Base-by-base conservation (phyloP, 2,329 filamentous ascomycete genomes). In the Biscogniauxia sp. region DNA sequence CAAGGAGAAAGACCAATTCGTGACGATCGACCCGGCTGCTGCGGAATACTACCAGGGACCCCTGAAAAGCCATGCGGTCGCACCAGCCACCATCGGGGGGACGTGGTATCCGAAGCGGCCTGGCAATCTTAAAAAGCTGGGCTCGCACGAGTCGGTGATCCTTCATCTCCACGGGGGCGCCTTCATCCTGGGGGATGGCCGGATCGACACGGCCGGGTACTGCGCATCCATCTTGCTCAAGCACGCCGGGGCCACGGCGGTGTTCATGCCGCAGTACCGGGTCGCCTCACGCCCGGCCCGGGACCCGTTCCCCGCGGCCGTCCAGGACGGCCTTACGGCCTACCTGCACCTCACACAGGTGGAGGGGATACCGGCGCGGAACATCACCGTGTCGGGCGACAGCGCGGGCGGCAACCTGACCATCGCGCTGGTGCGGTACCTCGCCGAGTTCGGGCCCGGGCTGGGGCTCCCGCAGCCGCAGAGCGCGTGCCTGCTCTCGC, bases 201-300 rank as follows among this genome's bases (percentile, higher is more conserved):
- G 71, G 2, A 60, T 7, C 1, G 58, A 23, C 1, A 13, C 45
- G 1, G 50, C 54, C 8, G 64, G 61, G 6, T 61, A 59, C 51
- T 28, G 61, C 13, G 60, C 59, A 7, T 53, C 64, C 54, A 75
- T 69, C 0, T 61, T 81, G 0, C 63, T 78, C 23, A 69, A 74
- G 37, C 68, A 78, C 59, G 72, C 73, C 0, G 70, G 70, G 13
- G 73, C 70, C 13, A 75, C 74, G 2, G 74, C 76, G 57, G 68
- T 82, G 51, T 76, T 82, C 58, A 66, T 66, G 17, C 78, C 78
- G 1, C 79, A 81, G 61, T 84, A 84, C 70, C 77, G 82, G 0
- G 75, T 84, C 5, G 74, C 74, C 0, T 75, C 78, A 49, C 75
- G 78, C 0, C 67, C 64, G 9, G 76, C 77, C n/a, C 50, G 49